A percentile compares a stretch with the other conserved stretches of the same genome.
phyloP scores from a whole-genome alignment of 306 rosid species.

The Canavalia gladiata region DNA sequence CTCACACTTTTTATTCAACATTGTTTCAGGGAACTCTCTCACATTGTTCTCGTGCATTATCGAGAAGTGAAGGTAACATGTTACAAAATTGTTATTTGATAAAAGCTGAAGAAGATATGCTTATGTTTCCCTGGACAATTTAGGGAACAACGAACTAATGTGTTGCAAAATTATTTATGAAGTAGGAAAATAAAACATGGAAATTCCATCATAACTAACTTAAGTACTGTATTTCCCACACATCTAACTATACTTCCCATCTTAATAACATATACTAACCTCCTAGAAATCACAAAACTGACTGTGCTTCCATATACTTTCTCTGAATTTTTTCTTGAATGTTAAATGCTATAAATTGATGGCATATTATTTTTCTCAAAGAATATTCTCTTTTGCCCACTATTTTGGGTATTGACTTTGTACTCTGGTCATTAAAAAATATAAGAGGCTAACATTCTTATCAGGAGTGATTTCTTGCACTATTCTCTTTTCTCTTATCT shows the following conservation, averaged over 20 bases:
- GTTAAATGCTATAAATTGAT: conserved; percentile 6
- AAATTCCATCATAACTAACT: conserved; percentile 3
- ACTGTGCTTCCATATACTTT: conserved; percentile 13
- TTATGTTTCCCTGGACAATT: conserved; percentile 20
- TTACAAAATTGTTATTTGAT: conserved; percentile 8
- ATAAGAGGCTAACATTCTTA: neutral
- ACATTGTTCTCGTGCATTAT: conserved; percentile 91
- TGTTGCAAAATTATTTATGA: neutral
- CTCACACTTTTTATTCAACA: conserved; percentile 48
- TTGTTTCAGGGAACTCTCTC: conserved; percentile 77
- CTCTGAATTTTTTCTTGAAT: neutral
- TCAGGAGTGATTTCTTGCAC: neutral
- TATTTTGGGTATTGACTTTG: neutral
- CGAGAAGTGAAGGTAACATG: conserved; percentile 75
- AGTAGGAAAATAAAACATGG: conserved; percentile 18
- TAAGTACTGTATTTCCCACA: neutral
- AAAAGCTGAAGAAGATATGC: conserved; percentile 24
- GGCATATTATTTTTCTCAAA: conserved; percentile 2
- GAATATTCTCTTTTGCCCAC: neutral
- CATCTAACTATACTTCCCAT: neutral
- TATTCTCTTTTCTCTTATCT: neutral
- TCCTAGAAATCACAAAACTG: conserved; percentile 7
- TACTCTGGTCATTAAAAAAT: neutral
- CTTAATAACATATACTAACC: neutral
- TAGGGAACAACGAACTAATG: conserved; percentile 20